Base-by-base conservation (phyloP, 768 basidiomycete species). In the Pholiota microspora region DNA sequence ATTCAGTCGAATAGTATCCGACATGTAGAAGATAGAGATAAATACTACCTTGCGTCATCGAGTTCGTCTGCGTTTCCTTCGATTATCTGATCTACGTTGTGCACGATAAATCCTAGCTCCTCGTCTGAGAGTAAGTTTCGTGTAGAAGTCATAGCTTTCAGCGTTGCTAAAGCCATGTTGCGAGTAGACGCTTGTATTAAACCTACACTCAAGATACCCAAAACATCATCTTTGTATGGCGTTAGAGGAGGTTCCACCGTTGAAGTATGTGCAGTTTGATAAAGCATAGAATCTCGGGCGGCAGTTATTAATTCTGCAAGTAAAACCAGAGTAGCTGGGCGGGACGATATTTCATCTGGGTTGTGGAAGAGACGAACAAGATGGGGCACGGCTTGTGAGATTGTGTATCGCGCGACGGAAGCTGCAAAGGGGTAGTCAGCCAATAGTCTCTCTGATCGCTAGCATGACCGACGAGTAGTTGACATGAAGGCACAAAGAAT, bases 21-120 rank as follows among this genome's bases (percentile, higher is more conserved):
- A n/a, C 46, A 52, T 31, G 27, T 38, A 10, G 10, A 34, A 32
- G 18, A n/a, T n/a, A n/a, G n/a, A n/a, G n/a, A n/a, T n/a, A 24
- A 48, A 25, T 16, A n/a, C 16, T 58, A 79, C 85, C 82, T 85
- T 45, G 77, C 67, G 49, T 88, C 84, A 42, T 80, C 80, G 18
- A 77, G 75, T 13, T 81, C 80, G 36, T 78, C 75, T 5, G 70
- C 65, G 23, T 81, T 77, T 10, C 71, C 72, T 48, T 79, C 74
- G 31, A 96, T 71, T 7, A 91, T 71, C 46, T 92, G 87, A 62
- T 89, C 84, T 24, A 88, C 75, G 46, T 81, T 86, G 53, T 87
- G 85, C 1, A 96, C 88, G 35, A 93, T 73, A 64, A 88, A 94
- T 2, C 84, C 82, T 9, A 92, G 69, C 66, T 99, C 95, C 16